Percentiles rank a stretch among this genome's conserved stretches.
phyloP scores from a whole-genome alignment of 768 basidiomycete genomes.

The Termitomyces sp. region DNA sequence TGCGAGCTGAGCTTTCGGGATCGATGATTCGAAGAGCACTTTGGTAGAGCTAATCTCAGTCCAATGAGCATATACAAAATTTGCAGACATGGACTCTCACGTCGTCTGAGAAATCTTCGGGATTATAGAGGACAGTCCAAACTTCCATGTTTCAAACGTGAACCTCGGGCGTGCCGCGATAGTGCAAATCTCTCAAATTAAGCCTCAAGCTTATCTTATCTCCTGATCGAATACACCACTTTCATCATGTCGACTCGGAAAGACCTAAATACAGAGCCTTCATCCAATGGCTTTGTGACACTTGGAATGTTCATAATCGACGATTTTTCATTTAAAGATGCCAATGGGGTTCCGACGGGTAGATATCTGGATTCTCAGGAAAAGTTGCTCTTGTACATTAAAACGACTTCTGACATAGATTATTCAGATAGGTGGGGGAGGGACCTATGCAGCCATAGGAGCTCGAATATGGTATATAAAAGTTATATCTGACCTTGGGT shows the following conservation, averaged over 20 bases:
- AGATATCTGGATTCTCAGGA: constrained; percentile 44
- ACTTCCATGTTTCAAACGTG: constrained; percentile 28
- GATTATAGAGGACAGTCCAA: constrained; percentile 38
- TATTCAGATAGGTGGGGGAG: constrained; percentile 80
- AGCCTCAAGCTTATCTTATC: constrained; percentile 11
- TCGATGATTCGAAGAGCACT: constrained; percentile 55
- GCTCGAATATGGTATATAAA: constrained; percentile 67
- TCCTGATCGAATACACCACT: neutral
- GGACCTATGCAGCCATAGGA: constrained; percentile 76
- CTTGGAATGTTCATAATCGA: constrained; percentile 92
- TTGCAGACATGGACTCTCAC: constrained; percentile 18
- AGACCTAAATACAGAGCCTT: neutral
- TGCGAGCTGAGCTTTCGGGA: constrained; percentile 43
- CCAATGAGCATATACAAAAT: neutral
- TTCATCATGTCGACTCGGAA: constrained; percentile 11
- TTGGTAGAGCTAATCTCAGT: constrained; percentile 49
- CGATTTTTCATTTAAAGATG: constrained; percentile 59
- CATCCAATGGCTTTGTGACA: constrained; percentile 43
- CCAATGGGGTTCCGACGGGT: constrained; percentile 46
- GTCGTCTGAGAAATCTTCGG: constrained; percentile 33
- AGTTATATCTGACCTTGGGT: neutral
- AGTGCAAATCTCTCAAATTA: too few relatives aligned
- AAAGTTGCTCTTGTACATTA: constrained; percentile 16
- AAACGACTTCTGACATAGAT: neutral
- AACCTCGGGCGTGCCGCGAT: neutral